phyloP scores from a whole-genome alignment of 1,284 basidiomycete species.

The Agaricales sp. region DNA sequence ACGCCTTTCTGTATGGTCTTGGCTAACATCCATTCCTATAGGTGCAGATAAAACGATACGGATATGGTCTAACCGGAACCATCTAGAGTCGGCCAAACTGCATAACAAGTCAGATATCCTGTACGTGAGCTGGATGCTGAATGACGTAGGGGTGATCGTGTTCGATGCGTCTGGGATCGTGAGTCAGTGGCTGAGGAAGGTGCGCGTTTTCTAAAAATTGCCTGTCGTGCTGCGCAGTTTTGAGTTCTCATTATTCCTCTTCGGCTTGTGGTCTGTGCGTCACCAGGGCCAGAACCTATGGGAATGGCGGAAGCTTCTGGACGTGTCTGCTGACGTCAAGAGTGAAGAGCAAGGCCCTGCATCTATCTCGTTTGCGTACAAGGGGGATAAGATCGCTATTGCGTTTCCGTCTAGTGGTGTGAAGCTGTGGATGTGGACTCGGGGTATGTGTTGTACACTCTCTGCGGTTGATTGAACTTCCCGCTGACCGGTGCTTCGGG shows the following conservation, averaged over 20 bases:
- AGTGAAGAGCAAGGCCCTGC: conserved; percentile 20
- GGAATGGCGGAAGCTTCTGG: conserved; percentile 44
- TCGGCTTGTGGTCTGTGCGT: not conserved
- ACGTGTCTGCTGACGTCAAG: conserved; percentile 27
- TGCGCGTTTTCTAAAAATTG: conserved; percentile 23
- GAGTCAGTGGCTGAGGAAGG: conserved; percentile 45
- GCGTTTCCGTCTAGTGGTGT: conserved; percentile 47
- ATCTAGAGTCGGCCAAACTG: conserved; percentile 23
- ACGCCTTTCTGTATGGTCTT: not conserved
- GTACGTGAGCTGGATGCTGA: conserved; percentile 45
- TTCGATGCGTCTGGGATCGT: conserved; percentile 46
- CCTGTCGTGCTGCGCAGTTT: no score
- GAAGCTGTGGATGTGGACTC: conserved; percentile 51
- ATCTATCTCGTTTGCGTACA: conserved; percentile 43
- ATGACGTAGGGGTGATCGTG: conserved; percentile 40
- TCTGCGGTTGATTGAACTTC: not conserved
- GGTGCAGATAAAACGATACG: not conserved
- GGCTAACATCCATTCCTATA: no score
- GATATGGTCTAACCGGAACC: conserved; percentile 13
- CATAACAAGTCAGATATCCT: conserved; percentile 30
- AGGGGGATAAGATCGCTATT: conserved; percentile 46
- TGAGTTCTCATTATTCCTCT: conserved; percentile 1
- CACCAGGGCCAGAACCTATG: conserved; percentile 39
- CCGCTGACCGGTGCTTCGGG: no score
- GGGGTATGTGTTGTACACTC: conserved; percentile 28